Evolutionary conservation across 371 early-diverging fungal species (phyloP).

Genomic region (Funneliformis caledonium): DNA sequence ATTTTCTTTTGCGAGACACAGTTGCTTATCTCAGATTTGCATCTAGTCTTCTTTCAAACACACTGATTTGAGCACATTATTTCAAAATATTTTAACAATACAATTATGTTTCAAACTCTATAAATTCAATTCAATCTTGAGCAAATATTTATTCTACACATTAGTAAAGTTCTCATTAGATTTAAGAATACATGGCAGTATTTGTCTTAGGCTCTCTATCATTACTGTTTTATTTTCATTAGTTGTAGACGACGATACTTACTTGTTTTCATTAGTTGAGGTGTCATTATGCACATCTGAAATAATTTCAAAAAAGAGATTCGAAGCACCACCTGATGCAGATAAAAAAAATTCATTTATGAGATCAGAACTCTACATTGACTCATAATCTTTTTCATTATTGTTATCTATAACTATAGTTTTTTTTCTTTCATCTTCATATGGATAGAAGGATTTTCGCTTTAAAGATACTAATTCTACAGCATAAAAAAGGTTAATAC

Average conservation of each 20-base stretch:
- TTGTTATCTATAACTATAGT: neutral
- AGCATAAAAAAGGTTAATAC: too few species aligned
- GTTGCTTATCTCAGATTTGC: slow-evolving; percentile 10
- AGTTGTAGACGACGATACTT: too few species aligned
- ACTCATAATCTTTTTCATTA: too few species aligned
- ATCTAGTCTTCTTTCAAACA: slow-evolving; percentile 26
- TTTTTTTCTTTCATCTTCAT: neutral
- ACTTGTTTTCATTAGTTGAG: too few species aligned
- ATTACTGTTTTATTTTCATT: neutral
- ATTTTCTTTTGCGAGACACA: slow-evolving; percentile 19
- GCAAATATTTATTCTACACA: slow-evolving; percentile 27
- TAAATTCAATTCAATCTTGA: slow-evolving; percentile 16
- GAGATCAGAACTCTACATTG: too few species aligned
- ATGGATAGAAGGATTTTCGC: neutral
- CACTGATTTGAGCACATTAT: slow-evolving; percentile 13
- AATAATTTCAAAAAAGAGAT: too few species aligned
- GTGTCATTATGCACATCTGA: too few species aligned
- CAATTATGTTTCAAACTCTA: slow-evolving; percentile 5
- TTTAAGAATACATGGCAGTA: slow-evolving; percentile 18
- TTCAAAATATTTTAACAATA: slow-evolving; percentile 12
- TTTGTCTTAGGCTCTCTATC: slow-evolving; percentile 1
- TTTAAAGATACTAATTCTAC: too few species aligned
- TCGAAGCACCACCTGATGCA: too few species aligned
- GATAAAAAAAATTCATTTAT: too few species aligned
- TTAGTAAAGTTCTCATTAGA: slow-evolving; percentile 22